Percentiles rank a stretch among this genome's conserved stretches.
These are phyloP conservation scores for Sodiomyces alkalinus DNA, from an alignment of 2,329 filamentous ascomycete genomes.

Conservation along the genomic window DNA sequence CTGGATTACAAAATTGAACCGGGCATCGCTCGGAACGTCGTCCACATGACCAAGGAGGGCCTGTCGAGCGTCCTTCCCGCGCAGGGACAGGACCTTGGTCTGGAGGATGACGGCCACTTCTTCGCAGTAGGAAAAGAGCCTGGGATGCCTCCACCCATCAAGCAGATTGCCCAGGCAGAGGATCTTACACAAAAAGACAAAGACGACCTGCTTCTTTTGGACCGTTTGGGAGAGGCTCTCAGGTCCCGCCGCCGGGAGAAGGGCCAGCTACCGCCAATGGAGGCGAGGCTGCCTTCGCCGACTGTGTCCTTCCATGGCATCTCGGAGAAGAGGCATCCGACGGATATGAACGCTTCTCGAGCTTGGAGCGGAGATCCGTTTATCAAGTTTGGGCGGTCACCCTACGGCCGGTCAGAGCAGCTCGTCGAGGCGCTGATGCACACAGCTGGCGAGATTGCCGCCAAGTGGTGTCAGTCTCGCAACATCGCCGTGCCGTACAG, in stretches of 20 bases:
- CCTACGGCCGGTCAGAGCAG: conserved; percentile 13
- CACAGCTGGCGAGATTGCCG: conserved; percentile 45
- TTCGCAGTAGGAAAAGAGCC: conserved; percentile 19
- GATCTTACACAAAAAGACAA: conserved; percentile 27
- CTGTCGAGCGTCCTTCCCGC: conserved; percentile 6
- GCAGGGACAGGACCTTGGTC: background rate
- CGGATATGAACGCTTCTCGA: conserved; percentile 12
- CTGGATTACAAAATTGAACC: conserved; percentile 39
- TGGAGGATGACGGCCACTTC: conserved; percentile 3
- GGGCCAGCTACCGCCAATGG: conserved; percentile 5
- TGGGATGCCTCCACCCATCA: conserved; percentile 13
- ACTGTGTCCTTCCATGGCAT: conserved; percentile 25
- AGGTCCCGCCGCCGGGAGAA: conserved; percentile 14
- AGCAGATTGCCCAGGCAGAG: conserved; percentile 25
- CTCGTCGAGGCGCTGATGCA: conserved; percentile 40
- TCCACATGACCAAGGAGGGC: conserved; percentile 30
- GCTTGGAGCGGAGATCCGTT: conserved; percentile 31
- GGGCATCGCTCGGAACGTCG: conserved; percentile 35
- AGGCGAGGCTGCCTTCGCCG: conserved; percentile 11
- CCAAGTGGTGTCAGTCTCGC: conserved; percentile 42
- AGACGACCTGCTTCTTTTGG: conserved; percentile 30
- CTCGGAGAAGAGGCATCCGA: background rate
- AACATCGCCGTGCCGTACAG: conserved; percentile 45
- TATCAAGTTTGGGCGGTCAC: conserved; percentile 26
- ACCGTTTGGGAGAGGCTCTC: conserved; percentile 30